Conservation (phyloP, 768 basidiomycete genomes). For the Rhizopogon roseolus region DNA sequence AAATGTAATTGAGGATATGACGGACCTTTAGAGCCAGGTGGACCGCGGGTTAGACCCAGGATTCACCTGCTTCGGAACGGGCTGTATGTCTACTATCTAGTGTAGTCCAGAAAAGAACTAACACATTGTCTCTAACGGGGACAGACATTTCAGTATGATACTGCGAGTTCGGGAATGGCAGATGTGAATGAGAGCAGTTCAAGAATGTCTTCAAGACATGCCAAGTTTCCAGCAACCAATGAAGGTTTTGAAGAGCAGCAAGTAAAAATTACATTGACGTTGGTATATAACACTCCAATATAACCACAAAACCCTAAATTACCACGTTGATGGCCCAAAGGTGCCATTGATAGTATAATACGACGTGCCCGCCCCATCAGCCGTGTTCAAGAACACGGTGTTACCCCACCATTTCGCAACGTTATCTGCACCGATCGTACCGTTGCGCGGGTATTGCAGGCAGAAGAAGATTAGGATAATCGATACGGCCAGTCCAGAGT, state of each 20-base stretch:
- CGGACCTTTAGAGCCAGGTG: too few species aligned
- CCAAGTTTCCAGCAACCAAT: too few species aligned
- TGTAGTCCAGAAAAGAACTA: too few species aligned
- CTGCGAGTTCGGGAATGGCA: too few species aligned
- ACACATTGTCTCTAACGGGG: too few species aligned
- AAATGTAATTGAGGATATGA: too few species aligned
- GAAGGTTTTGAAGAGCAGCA: background rate
- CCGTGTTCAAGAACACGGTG: slow-evolving; percentile 31
- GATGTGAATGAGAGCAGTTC: too few species aligned
- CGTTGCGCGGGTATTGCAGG: slow-evolving; percentile 27
- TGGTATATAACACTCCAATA: background rate
- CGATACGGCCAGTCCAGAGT: slow-evolving; percentile 16
- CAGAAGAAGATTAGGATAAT: slow-evolving; percentile 19
- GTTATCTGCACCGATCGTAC: slow-evolving; percentile 39
- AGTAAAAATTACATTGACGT: background rate
- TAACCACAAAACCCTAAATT: background rate
- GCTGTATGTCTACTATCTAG: too few species aligned
- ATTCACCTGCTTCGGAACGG: too few species aligned
- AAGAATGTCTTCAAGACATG: too few species aligned
- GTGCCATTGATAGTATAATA: slow-evolving; percentile 26
- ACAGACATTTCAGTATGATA: too few species aligned
- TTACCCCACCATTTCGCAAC: slow-evolving; percentile 69
- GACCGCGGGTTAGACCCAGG: too few species aligned
- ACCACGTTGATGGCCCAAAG: slow-evolving; percentile 28
- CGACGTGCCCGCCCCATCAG: slow-evolving; percentile 29